Base-by-base conservation (phyloP, 179 eudicot species). In the Drosera spatulata region DNA sequence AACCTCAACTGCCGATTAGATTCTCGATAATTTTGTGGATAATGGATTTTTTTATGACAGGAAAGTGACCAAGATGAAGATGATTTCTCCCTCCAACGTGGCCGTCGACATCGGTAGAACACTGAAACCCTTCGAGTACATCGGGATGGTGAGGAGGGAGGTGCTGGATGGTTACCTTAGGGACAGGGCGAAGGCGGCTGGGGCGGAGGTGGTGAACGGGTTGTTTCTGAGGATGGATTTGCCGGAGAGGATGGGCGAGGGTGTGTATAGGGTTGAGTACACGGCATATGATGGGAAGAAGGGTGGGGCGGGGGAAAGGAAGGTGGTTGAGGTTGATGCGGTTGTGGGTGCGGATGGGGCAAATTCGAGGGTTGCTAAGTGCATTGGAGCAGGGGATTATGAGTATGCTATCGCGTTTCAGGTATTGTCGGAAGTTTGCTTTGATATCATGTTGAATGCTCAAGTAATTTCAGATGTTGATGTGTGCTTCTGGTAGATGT, bases 361-460 rank as follows among this genome's bases (percentile, higher is more conserved):
- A 8, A 93, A 93, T 67, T 88, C 96, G 8, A 79, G 96, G 10
- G 99, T 93, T 43, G 96, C 99, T 1, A 89, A 93, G 58, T 69
- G 80, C 37, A 93, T 93, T 38, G 69, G 64, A 60, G 99, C 99
- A 41, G 99, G 99, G 0, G 99, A 93, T 64, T 93, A 88, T 64
- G 99, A 93, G 73, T 93, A 93, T 57, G 99, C 96, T 7, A 93
- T 93, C 39, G 99, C 99, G 2, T 93, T 93, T 50, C 99, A 93
- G 81, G 45, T 43, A 43, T 43, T 2, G 8, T 7, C 8, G 6
- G 8, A 4, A 43, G 45, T 43, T 2, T 4, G 45, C 45, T 43
- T 43, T 7, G 45, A 43, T 43, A 4, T 43, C 33, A 22, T 22
- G 33, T 22, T 22, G 33, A 7, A 4, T 43, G 5, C 45, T 43